Evolutionary conservation across 2,329 filamentous ascomycete genomes (phyloP), one percentile per base, ranked within the genome.

Genomic region (Neonectria sp.): DNA sequence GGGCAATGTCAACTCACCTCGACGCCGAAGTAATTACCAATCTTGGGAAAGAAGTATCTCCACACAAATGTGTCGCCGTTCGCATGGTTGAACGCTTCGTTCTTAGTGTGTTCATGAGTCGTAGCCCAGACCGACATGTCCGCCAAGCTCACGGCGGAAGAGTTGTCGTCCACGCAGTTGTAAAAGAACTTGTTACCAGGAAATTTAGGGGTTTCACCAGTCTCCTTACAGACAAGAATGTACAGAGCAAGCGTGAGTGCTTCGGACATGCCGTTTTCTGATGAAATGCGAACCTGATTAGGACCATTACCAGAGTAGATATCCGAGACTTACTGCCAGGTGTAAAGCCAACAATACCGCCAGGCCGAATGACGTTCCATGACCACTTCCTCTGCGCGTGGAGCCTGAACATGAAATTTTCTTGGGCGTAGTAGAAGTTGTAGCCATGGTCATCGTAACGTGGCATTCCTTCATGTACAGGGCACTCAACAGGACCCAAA

Each of bases 61-160:
- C 61, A 63, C 24, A 63, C 61, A 35, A 59, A 33, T 2, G 40
- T 43, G 21, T 65, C 63, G 1, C 56, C 63, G 21, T 65, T 65
- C 6, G 48, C 29, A 21, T 65, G 56, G 24, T 61, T 65, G 9
- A 65, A 65, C 2, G 57, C 63, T n/a, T 65, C 56, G 12, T 65
- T 60, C 51, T 60, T 55, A 6, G 63, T 43, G 13, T 65, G 49
- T 8, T 60, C 56, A 25, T 40, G 24, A 8, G 63, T 65, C 9
- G 17, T 40, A 7, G 63, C 63, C 63, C 63, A 65, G 21, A 65
- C 29, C 15, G 48, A 55, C 56, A 65, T 60, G 33, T 61, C 63
- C 3, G 63, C 63, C 9, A 65, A 31, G 17, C 63, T 65, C 3
- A 49, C 48, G 0, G 59, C 59, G 31, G 55, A 62, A 15, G 59